Evolutionary conservation across 768 basidiomycete genomes (phyloP), one percentile per base, ranked within the genome.

Genomic region (Lactarius quietus): DNA sequence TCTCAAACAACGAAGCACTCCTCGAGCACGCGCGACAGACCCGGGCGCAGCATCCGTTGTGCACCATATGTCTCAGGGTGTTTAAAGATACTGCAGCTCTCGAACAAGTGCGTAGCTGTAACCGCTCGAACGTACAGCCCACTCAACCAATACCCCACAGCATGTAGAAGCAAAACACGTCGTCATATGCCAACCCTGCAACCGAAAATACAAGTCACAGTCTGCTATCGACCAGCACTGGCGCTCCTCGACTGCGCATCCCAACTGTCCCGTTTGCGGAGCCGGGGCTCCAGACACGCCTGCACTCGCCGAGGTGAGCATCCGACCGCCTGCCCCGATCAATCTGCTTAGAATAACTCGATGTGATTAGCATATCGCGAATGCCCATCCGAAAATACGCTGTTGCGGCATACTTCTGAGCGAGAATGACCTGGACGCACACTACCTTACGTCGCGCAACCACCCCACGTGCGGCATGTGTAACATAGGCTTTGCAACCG

Each of bases 111-210:
- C n/a, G 61, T 58, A 28, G 29, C 3, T 15, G 3, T 62, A n/a
- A 29, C 55, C 8, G 3, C 18, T 26, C 3, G 26, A 26, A 26
- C 56, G 26, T 29, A 41, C 18, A n/a, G 33, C 59, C 56, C 33
- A 15, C 33, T 29, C 26, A 66, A 35, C 31, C n/a, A 39, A 54
- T 29, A 17, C 10, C 8, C 8, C 52, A 51, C 35, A 68, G 67
- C 67, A 68, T 51, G 60, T 26, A 41, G 67, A 61, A 36, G 67
- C 67, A 35, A 68, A 68, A n/a, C 67, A 68, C 23, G 64, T 61
- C n/a, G 59, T 66, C 28, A 2, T 38, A 38, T 62, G 67, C 45
- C 64, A 61, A 33, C 55, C 64, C 9, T 66, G 64, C 56, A 54
- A 66, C 18, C 54, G 59, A 20, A 61, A 39, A 57, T 61, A 57